Evolutionary conservation across 2,329 filamentous ascomycete species (phyloP), one percentile per base, ranked within the genome.

Genomic region (Neonectria ditissima): DNA sequence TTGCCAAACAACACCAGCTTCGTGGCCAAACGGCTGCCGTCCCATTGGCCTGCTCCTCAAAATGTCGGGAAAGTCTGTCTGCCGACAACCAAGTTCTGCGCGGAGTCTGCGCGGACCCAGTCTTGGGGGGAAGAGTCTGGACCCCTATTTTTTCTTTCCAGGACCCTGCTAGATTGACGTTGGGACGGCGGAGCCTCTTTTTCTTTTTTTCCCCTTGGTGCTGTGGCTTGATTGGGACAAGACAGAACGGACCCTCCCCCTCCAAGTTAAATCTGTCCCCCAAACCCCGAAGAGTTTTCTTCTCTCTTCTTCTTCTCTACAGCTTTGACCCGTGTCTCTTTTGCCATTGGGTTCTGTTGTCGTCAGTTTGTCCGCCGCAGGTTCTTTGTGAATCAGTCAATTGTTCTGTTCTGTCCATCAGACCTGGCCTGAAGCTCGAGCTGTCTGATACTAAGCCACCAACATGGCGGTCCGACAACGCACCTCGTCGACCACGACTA

Each of bases 391-490:
- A 37, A 41, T 41, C 37, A 8, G 37, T 41, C 37, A 39, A 18
- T 10, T 18, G 8, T 18, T 20, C 8, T 8, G 37, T 20, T 16
- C n/a, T 20, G n/a, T 41, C n/a, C 14, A 3, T 37, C 14, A 37
- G 34, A n/a, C 34, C 6, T 8, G 34, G 4, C n/a, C 34, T 9
- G 10, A 30, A 30, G 28, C 28, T 30, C 28, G 28, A 39, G 39
- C 39, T 55, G 37, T 32, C 4, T 2, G 20, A 3, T 16, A 11
- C 20, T 44, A 39, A 26, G n/a, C 32, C 32, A 20, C 47, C 34
- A 71, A 30, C 55, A 74, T 74, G 72, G 65, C 72, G 55, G 64
- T 66, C 55, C 65, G 72, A 63, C 72, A 74, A 48, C 69, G 72
- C 53, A 74, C 69, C 43, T 58, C 70, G 43, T 69, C 72, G 60